Conservation (phyloP, 1,139 yeast species). For the Nadsonia starkeyi-henricii region DNA sequence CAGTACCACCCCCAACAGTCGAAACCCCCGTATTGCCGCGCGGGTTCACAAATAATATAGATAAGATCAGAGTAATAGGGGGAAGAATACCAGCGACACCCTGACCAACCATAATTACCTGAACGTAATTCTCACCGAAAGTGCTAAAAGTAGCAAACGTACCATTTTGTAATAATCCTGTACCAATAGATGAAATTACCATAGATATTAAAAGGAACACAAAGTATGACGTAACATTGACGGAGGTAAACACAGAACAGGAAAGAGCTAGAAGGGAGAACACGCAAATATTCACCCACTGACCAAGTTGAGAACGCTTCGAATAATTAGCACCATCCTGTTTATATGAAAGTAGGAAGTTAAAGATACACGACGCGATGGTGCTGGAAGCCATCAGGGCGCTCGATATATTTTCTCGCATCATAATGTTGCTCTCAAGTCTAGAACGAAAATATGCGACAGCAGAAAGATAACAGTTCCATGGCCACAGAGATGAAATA, state of each 20-base stretch:
- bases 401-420: slow-evolving; percentile 55
- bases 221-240: slow-evolving; percentile 36
- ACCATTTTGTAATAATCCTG: slow-evolving; percentile 77
- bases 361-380: slow-evolving; percentile 46
- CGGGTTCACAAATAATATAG: slow-evolving; percentile 29
- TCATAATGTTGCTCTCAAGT: slow-evolving; percentile 37
- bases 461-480: slow-evolving; percentile 87
- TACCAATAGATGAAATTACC: slow-evolving; percentile 19
- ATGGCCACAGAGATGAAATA: slow-evolving; percentile 60
- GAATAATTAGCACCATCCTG: slow-evolving; percentile 55
- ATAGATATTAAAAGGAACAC: slow-evolving; percentile 29
- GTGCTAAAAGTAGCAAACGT: slow-evolving; percentile 77
- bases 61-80: slow-evolving; percentile 53
- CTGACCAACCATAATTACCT: slow-evolving; percentile 89
- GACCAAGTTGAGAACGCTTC: slow-evolving; percentile 45
- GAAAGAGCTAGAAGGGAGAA: slow-evolving; percentile 32
- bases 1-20: slow-evolving; percentile 6
- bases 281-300: slow-evolving; percentile 39
- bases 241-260: slow-evolving; percentile 19
- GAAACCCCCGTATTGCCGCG: slow-evolving; percentile 18
- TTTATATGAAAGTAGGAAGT: slow-evolving; percentile 50
- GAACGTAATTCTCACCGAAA: slow-evolving; percentile 64
- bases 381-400: slow-evolving; percentile 88
- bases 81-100: slow-evolving; percentile 90
- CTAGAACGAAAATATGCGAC: slow-evolving; percentile 65